These are phyloP conservation scores for Botrytis aclada DNA, from an alignment of 2,329 filamentous ascomycete species.

Conservation along the genomic window DNA sequence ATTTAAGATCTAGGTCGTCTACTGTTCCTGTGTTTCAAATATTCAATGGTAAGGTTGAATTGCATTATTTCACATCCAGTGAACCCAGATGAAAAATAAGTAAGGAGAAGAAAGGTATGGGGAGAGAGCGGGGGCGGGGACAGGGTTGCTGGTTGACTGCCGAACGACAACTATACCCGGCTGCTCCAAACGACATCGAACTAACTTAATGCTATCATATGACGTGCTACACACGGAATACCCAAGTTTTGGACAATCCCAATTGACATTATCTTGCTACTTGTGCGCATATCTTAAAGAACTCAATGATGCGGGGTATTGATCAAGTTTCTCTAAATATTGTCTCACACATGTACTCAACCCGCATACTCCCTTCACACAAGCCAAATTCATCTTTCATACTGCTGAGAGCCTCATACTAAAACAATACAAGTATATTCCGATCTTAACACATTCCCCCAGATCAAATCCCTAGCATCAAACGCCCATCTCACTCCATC, in stretches of 20 bases:
- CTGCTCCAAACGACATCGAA: neutral
- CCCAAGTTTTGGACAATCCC: neutral
- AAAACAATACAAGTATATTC: neutral
- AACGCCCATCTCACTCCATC: neutral
- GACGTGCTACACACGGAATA: neutral
- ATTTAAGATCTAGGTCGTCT: neutral
- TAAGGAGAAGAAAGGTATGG: neutral
- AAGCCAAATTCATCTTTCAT: neutral
- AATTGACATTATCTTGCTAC: neutral
- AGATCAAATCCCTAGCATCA: neutral
- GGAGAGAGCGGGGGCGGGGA: neutral
- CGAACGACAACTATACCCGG: neutral
- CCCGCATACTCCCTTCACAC: neutral
- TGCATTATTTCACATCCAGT: neutral
- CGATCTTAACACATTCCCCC: neutral
- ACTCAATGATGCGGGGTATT: neutral
- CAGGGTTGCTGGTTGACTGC: neutral
- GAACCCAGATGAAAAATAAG: neutral
- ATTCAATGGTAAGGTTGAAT: neutral
- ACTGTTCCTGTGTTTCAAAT: neutral
- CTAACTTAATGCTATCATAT: neutral
- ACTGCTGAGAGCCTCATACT: neutral
- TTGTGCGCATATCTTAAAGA: neutral
- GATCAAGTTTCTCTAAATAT: neutral
- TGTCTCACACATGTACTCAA: neutral